A percentile compares a stretch with the other conserved stretches of the same genome.
These are phyloP conservation scores for Aschersonia sp. DNA, from an alignment of 2,329 filamentous ascomycete species.

Conservation along the genomic window DNA sequence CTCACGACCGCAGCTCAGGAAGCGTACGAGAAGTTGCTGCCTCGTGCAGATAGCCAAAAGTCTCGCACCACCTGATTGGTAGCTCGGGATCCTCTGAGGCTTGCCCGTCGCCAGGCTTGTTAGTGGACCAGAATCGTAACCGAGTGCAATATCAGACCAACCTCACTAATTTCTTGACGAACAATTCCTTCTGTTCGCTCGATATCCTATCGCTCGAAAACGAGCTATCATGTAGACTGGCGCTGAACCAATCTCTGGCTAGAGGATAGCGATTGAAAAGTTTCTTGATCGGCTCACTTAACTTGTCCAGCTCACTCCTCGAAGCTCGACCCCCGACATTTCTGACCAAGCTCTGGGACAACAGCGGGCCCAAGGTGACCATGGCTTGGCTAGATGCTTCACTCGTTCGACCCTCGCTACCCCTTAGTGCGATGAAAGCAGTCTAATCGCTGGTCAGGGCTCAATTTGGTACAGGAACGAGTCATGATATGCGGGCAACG, in stretches of 20 bases:
- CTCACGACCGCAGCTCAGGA: slow-evolving; percentile 21
- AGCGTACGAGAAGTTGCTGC: slow-evolving; percentile 45
- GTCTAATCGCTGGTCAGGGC: slow-evolving; percentile 20
- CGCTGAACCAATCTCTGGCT: slow-evolving; percentile 48
- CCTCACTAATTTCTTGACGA: slow-evolving; percentile 52
- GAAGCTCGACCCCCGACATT: slow-evolving; percentile 56
- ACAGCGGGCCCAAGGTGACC: slow-evolving; percentile 42
- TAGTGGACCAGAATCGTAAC: neutral
- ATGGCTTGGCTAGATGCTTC: slow-evolving; percentile 34
- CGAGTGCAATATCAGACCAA: slow-evolving; percentile 12
- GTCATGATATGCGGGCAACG: no score
- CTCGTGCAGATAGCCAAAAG: slow-evolving; percentile 58
- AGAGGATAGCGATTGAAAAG: slow-evolving; percentile 41
- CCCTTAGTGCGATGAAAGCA: slow-evolving; percentile 34
- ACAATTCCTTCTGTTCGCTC: slow-evolving; percentile 43
- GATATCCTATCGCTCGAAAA: slow-evolving; percentile 48
- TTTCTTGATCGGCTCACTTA: slow-evolving; percentile 58
- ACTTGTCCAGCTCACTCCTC: slow-evolving; percentile 57
- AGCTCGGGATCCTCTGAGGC: slow-evolving; percentile 46
- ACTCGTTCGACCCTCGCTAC: slow-evolving; percentile 26
- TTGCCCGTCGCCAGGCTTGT: slow-evolving; percentile 11
- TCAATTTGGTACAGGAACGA: no score
- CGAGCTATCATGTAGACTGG: slow-evolving; percentile 36
- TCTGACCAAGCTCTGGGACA: slow-evolving; percentile 44
- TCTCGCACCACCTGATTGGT: slow-evolving; percentile 57